Evolutionary conservation across 1,284 basidiomycete species (phyloP).

Genomic region (Fomitopsis schrenkii): DNA sequence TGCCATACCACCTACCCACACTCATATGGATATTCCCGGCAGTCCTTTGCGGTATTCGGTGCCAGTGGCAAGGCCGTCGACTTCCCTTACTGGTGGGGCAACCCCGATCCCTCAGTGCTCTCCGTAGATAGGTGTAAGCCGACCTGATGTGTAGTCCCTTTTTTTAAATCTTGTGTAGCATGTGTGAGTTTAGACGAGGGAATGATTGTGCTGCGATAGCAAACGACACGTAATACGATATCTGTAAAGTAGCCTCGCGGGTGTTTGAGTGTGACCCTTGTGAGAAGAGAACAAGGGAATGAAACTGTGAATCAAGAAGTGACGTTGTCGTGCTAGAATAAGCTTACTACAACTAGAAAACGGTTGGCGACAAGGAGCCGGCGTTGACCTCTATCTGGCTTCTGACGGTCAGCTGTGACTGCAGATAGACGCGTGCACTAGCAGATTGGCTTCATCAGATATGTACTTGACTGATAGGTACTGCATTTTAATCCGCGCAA

Average conservation of each 20-base stretch:
- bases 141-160: not conserved
- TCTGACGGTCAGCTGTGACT: too few relatives aligned
- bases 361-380: too few relatives aligned
- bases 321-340: too few relatives aligned
- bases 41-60: slow-evolving; percentile 68
- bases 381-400: too few relatives aligned
- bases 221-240: not conserved
- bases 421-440: too few relatives aligned
- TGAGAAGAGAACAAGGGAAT: too few relatives aligned
- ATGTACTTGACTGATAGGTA: too few relatives aligned
- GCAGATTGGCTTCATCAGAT: too few relatives aligned
- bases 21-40: slow-evolving; percentile 1
- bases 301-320: too few relatives aligned
- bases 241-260: not conserved
- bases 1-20: not conserved
- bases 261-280: not conserved
- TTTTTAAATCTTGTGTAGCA: not conserved
- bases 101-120: slow-evolving; percentile 18
- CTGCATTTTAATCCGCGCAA: too few relatives aligned
- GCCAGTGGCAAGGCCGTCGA: slow-evolving; percentile 52
- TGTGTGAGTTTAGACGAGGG: not conserved
- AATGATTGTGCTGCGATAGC: not conserved
- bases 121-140: slow-evolving; percentile 25
- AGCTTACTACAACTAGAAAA: too few relatives aligned
- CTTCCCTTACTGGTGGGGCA: slow-evolving; percentile 41